These are phyloP conservation scores for Rutstroemia sp. DNA, from an alignment of 2,329 filamentous ascomycete genomes.

Conservation along the genomic window DNA sequence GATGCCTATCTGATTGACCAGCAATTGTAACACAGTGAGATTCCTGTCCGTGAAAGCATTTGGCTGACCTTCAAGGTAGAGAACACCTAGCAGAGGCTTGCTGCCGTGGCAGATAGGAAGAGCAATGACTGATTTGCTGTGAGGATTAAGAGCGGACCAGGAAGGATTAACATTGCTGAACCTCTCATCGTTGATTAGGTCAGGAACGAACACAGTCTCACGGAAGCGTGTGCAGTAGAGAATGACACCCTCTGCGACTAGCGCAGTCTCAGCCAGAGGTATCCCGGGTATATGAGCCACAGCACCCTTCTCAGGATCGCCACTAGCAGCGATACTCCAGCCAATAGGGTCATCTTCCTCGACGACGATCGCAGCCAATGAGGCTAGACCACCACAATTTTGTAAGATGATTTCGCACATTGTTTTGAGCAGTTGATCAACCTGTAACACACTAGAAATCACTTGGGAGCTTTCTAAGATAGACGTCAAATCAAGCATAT, in stretches of 20 bases:
- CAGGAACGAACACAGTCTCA: slow-evolving; percentile 66
- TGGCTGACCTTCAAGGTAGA: slow-evolving; percentile 69
- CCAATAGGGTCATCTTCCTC: slow-evolving; percentile 50
- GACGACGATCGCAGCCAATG: slow-evolving; percentile 65
- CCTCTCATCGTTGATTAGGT: slow-evolving; percentile 66
- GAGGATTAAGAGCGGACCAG: slow-evolving; percentile 61
- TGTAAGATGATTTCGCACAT: slow-evolving; percentile 78
- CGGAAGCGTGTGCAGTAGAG: slow-evolving; percentile 71
- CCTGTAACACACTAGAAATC: slow-evolving; percentile 68
- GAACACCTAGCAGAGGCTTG: slow-evolving; percentile 61
- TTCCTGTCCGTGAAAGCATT: slow-evolving; percentile 72
- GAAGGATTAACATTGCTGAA: slow-evolving; percentile 67
- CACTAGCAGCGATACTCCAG: slow-evolving; percentile 70
- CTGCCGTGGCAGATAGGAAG: slow-evolving; percentile 70
- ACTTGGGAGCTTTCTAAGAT: slow-evolving; percentile 75
- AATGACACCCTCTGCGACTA: slow-evolving; percentile 70
- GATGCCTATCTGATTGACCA: slow-evolving; percentile 73
- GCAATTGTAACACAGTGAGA: slow-evolving; percentile 56
- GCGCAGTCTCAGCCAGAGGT: slow-evolving; percentile 54
- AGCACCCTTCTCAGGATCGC: slow-evolving; percentile 62
- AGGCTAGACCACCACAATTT: slow-evolving; percentile 64
- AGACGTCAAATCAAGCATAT: slow-evolving; percentile 75
- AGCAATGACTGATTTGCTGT: slow-evolving; percentile 70
- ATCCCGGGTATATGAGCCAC: slow-evolving; percentile 59
- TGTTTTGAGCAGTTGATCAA: slow-evolving; percentile 69